Conservation (phyloP, 441 rosid genomes). For the Gossypium davidsonii region DNA sequence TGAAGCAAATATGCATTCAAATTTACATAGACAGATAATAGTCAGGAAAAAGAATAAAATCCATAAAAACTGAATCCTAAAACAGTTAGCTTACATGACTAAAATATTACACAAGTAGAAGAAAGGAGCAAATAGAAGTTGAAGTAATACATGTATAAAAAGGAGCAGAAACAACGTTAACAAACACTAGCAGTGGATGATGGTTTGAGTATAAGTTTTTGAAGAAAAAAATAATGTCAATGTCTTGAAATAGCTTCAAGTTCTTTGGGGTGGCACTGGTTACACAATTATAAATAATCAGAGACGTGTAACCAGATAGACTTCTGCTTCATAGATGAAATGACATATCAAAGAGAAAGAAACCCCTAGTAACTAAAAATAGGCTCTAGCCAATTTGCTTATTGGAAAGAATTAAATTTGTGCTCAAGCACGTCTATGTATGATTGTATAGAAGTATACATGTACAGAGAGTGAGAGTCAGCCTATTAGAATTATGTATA, state of each 20-base stretch:
- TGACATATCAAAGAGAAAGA: neutral
- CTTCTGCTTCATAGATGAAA: neutral
- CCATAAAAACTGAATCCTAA: neutral
- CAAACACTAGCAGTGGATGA: neutral
- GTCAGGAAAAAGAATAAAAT: neutral
- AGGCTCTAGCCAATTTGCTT: neutral
- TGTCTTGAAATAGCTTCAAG: neutral
- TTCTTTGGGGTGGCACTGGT: neutral
- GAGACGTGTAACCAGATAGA: neutral
- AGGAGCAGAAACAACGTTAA: neutral
- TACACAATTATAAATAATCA: neutral
- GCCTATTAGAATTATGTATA: neutral
- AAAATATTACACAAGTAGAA: neutral
- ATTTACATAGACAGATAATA: neutral
- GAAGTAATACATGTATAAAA: neutral
- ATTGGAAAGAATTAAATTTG: neutral
- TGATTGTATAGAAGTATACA: neutral
- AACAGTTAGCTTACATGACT: neutral
- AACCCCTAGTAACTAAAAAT: neutral
- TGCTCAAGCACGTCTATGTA: neutral
- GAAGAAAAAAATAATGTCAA: neutral
- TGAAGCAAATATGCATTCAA: conserved; percentile 13
- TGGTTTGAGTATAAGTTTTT: neutral
- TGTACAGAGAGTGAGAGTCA: neutral
- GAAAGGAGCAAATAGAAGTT: neutral